phyloP scores from a whole-genome alignment of 768 basidiomycete genomes.

The Macrolepiota albuminosa region DNA sequence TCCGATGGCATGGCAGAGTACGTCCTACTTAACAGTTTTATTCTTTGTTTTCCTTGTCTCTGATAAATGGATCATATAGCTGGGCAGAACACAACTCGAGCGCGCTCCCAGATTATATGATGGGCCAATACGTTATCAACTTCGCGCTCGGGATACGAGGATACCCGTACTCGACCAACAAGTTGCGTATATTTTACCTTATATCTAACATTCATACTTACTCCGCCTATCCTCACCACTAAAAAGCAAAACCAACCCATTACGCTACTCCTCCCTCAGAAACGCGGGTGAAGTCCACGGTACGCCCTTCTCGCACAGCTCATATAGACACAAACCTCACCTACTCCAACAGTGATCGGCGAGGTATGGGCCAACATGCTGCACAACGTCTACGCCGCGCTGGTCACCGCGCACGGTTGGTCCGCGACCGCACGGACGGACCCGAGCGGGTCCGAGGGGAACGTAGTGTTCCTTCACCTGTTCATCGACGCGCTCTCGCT shows the following conservation, averaged over 20 bases:
- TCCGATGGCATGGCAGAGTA: slow-evolving; percentile 50
- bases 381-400: slow-evolving; percentile 35
- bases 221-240: neutral
- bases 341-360: slow-evolving; percentile 33
- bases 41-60: neutral
- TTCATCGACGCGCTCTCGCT: slow-evolving; percentile 42
- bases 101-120: slow-evolving; percentile 32
- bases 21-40: neutral
- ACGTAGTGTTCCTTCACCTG: slow-evolving; percentile 43
- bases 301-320: slow-evolving; percentile 15
- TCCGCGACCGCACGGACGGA: slow-evolving; percentile 32
- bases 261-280: slow-evolving; percentile 35
- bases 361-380: slow-evolving; percentile 47
- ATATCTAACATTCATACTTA: neutral
- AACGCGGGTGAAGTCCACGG: slow-evolving; percentile 41
- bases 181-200: slow-evolving; percentile 21
- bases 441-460: slow-evolving; percentile 34
- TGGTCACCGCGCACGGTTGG: slow-evolving; percentile 29
- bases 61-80: slow-evolving; percentile 12
- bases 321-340: neutral
- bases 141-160: slow-evolving; percentile 47
- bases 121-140: slow-evolving; percentile 53
- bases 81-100: slow-evolving; percentile 41
- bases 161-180: slow-evolving; percentile 52
- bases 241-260: slow-evolving; percentile 34